Percentiles rank a stretch among this genome's conserved stretches.
phyloP scores from a whole-genome alignment of 768 basidiomycete genomes.

The Russula lepida region DNA sequence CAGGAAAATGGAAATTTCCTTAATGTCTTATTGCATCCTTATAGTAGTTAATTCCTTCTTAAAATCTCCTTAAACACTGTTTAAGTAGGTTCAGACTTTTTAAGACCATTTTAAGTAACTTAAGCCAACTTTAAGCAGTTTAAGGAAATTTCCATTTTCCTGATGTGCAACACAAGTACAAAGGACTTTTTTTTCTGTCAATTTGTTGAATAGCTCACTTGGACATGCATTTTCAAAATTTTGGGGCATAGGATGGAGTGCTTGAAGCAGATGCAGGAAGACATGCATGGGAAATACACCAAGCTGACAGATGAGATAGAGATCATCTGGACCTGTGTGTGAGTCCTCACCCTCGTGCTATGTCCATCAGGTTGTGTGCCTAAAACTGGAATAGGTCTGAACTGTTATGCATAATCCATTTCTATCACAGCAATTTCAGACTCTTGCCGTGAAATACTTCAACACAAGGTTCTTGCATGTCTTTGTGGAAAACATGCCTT shows the following conservation, averaged over 20 bases:
- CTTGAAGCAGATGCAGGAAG: constrained; percentile 56
- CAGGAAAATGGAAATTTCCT: too few species aligned
- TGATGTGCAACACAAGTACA: constrained; percentile 74
- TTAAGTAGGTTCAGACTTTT: too few species aligned
- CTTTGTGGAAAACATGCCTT: constrained; percentile 92
- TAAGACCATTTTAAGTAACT: too few species aligned
- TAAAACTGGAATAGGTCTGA: constrained; percentile 35
- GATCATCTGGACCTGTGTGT: constrained; percentile 81
- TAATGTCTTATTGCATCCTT: too few species aligned
- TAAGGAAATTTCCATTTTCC: too few species aligned
- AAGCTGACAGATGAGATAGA: constrained; percentile 88
- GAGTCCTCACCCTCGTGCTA: constrained; percentile 34
- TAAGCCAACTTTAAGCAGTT: too few species aligned
- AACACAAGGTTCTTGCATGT: constrained; percentile 86
- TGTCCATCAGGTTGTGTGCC: not conserved
- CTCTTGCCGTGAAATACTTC: constrained; percentile 79
- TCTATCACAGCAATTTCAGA: constrained; percentile 82
- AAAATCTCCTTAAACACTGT: too few species aligned
- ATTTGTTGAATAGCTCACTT: not conserved
- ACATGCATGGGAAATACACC: constrained; percentile 68
- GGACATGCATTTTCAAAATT: too few species aligned
- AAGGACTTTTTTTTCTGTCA: not conserved
- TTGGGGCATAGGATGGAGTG: constrained; percentile 49
- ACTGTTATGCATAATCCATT: constrained; percentile 79
- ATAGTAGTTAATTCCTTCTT: too few species aligned